Conservation (phyloP, 1,284 basidiomycete species). For the Irpex rosettiformis region DNA sequence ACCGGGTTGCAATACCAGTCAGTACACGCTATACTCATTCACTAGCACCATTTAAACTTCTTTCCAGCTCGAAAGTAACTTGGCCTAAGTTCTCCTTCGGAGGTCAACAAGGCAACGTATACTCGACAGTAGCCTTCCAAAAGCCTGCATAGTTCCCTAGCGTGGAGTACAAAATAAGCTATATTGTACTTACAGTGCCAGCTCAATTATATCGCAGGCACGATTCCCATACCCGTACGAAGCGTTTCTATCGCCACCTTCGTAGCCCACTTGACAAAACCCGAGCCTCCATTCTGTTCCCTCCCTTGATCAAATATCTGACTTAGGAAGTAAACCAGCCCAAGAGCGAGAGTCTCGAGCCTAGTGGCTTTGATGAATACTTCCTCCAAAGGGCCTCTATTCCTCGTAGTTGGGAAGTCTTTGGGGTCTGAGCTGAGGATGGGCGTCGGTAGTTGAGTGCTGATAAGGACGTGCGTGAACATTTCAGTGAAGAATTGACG, state of each 20-base stretch:
- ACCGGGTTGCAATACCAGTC: conserved; percentile 63
- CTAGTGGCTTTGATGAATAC: conserved; percentile 68
- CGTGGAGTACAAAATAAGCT: not conserved
- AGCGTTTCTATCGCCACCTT: conserved; percentile 67
- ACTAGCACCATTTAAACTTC: not conserved
- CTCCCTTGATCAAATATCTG: conserved; percentile 41
- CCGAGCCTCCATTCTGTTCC: conserved; percentile 32
- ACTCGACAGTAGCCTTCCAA: conserved; percentile 72
- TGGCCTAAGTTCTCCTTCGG: conserved; percentile 75
- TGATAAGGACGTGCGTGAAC: conserved; percentile 64
- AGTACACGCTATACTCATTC: conserved; percentile 23
- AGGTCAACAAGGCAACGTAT: conserved; percentile 69
- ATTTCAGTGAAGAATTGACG: conserved; percentile 67
- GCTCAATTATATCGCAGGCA: conserved; percentile 32
- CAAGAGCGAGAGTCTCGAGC: conserved; percentile 58
- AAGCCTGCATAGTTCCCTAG: conserved; percentile 31
- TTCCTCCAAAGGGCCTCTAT: conserved; percentile 64
- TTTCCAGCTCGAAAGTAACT: conserved; percentile 61
- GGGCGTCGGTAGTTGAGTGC: conserved; percentile 72
- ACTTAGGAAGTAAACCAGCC: conserved; percentile 66
- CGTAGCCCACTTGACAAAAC: conserved; percentile 60
- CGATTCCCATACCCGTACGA: conserved; percentile 53
- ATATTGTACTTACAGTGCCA: not conserved
- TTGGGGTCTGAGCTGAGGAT: conserved; percentile 38
- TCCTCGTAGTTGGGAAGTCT: conserved; percentile 40